Percentiles rank a stretch among this genome's conserved stretches.
Evolutionary conservation across 352 stramenopile species (phyloP).

Genomic region (Plasmopara viticola): DNA sequence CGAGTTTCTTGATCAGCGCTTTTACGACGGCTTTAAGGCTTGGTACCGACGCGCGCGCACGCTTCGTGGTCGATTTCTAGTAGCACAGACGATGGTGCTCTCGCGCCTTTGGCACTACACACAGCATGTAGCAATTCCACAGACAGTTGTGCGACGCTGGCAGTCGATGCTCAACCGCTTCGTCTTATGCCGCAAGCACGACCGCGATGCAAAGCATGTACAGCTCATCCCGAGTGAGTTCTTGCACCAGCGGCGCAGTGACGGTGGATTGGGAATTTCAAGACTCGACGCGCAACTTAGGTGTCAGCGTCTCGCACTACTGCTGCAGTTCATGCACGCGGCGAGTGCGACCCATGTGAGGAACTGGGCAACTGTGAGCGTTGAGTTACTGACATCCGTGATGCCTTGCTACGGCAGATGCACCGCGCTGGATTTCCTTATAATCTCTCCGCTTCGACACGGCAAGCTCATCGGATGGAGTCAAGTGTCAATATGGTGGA

Average conservation of each 20-base stretch:
- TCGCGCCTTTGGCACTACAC: background rate
- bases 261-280: background rate
- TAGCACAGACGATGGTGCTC: background rate
- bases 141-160: background rate
- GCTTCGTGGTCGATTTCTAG: background rate
- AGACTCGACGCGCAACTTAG: background rate
- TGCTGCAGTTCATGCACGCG: background rate
- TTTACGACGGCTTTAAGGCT: background rate
- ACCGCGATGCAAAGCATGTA: background rate
- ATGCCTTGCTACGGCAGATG: background rate
- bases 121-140: background rate
- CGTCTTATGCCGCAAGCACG: background rate
- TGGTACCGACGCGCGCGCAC: background rate
- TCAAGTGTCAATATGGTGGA: background rate
- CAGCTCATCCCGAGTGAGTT: background rate
- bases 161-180: background rate
- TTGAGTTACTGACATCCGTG: background rate
- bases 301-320: background rate
- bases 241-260: background rate
- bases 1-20: background rate
- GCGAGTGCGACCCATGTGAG: background rate
- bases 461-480: background rate
- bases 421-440: background rate
- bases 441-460: background rate
- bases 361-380: background rate